Base-by-base conservation (phyloP, 768 basidiomycete genomes). In the Zangia roseola region DNA sequence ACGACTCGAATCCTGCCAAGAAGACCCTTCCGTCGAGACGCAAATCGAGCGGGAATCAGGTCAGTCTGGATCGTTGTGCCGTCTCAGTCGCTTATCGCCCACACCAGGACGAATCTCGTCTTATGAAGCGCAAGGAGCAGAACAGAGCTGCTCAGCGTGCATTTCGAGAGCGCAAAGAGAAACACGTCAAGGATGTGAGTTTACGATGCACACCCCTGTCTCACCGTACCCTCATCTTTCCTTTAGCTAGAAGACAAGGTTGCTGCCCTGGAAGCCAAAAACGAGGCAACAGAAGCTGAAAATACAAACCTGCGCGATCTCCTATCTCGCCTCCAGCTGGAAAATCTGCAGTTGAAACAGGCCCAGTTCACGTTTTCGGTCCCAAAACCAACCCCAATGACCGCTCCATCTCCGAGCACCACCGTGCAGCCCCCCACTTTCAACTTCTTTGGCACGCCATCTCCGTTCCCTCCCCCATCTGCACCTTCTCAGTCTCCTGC, bases 141-240 rank as follows among this genome's bases (percentile, higher is more conserved):
- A 99, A 99, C 60, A 79, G 95, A 47, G 93, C 94, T 4, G 95
- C 95, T 7, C 97, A 99, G 69, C 84, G 95, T 45, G 95, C 95
- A 1, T 99, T 99, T 75, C 77, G 95, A 47, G 97, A 98, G 69
- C 80, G 95, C 53, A 94, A 97, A 71, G 95, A 99, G 72, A 92
- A 91, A 61, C 94, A 97, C 67, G 91, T 98, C 56, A 93, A 91
- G 65, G 94, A 97, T 65, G 94, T 97, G 62, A 73, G 91, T 78
- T 9, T 23, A 10, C 14, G 1, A 16, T 23, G 7, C 26, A 36
- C 33, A 12, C 54, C 45, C 56, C 40, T 48, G 36, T 53, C 54
- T 49, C 43, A 19, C 24, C 9, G 13, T 16, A 14, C 40, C 43
- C 57, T 50, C 47, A 45, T 28, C 2, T 23, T 25, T 24, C 26